Base-by-base conservation (phyloP, 768 basidiomycete species). In the Tylopilus felleus region DNA sequence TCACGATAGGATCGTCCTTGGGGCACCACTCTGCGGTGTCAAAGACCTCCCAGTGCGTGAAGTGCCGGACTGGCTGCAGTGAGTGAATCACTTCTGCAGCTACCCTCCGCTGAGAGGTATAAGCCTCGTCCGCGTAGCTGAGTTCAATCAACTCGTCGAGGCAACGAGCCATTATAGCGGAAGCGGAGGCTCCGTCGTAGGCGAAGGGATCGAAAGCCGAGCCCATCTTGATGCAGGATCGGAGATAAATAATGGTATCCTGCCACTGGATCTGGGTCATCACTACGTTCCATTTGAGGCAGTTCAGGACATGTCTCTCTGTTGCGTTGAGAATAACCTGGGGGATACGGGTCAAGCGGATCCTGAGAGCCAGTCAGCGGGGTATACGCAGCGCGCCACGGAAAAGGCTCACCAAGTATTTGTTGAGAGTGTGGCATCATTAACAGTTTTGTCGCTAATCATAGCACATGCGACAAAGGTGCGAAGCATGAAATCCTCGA, bases 401-500 rank as follows among this genome's bases (percentile, higher is more conserved):
- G 4, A 21, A 46, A 27, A 21, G 22, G 55, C 66, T n/a, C 19
- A 74, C 71, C 71, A 73, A 29, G 55, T 54, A 21, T 52, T 73
- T n/a, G 64, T 57, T 17, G 69, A 52, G 47, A 73, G 67, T 4
- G 64, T 58, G 31, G 46, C 46, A 23, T 73, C 73, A 14, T 73
- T 73, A 23, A 74, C 52, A 9, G 63, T 57, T 50, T 73, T 73
- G 41, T 73, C 71, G 7, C 65, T 57, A 46, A 73, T 61, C 67
- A 74, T 73, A 23, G 73, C 69, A 47, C 69, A 74, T 22, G 57
- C 40, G 36, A 72, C 57, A 44, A 73, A 74, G 16, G 65, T 57
- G 27, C 63, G 69, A 49, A 73, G 59, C 71, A 74, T 62, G 40
- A 73, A 71, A 13, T 72, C 72, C 47, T 73, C 71, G 13, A 58